Base-by-base conservation (phyloP, 768 basidiomycete species). In the Collybiopsis luxurians region DNA sequence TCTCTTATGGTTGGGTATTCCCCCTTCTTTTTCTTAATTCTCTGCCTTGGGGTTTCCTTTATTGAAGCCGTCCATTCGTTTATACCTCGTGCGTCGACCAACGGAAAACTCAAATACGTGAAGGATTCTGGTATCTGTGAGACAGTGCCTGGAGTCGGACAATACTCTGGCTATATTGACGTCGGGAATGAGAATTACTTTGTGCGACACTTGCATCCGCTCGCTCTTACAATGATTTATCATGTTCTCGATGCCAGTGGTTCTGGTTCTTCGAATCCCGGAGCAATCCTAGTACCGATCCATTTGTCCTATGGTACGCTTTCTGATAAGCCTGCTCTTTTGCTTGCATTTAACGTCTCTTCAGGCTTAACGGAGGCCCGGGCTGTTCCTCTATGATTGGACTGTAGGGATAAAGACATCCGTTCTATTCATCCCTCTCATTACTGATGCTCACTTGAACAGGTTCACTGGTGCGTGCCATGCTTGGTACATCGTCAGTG, bases 211-310 rank as follows among this genome's bases (percentile, higher is more conserved):
- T 55, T 57, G 26, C 11, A 4, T 24, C 28, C 28, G 19, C 34
- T 38, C 17, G 38, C 1, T 10, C 19, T n/a, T 17, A 10, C 28
- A n/a, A 44, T 39, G 24, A 19, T 21, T 6, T 44, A 10, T 17
- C 40, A 38, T 50, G 10, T 17, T 7, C 5, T 21, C 23, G 17
- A 48, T 49, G 24, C n/a, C 40, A 78, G 77, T 80, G 73, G 74
- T 79, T 79, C 55, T 80, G 77, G 75, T 80, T 79, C 64, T 80
- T 79, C 48, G 79, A 77, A 56, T 70, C 78, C 19, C 72, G 79
- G 34, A 61, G 76, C 44, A 68, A 69, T 7, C 74, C 76, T 0
- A 73, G 74, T 55, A 73, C 67, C 4, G 77, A 77, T 1, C 78
- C 78, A 2, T 76, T 80, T 58, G 75, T 75, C 17, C 63, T 79